Percentiles rank a stretch among this genome's conserved stretches.
Conservation (phyloP, 169 alveolate genomes). For the Plasmodium coatneyi region DNA sequence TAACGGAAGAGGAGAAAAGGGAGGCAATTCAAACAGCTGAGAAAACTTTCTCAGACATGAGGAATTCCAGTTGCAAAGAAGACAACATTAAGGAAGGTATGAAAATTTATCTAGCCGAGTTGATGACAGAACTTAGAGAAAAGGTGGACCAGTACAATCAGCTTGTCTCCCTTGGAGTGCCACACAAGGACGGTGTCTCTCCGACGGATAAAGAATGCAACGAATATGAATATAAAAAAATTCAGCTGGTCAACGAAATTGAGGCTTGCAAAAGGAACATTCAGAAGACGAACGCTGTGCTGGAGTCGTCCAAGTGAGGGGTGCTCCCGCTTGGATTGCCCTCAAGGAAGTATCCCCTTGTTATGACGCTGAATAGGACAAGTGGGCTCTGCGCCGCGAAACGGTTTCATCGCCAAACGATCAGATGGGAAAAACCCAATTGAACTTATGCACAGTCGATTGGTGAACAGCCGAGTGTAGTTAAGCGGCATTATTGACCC, state of each 20-base stretch:
- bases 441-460: too few species aligned
- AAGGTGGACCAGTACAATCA: constrained; percentile 21
- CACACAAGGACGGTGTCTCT: background rate
- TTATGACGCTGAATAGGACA: too few species aligned
- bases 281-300: constrained; percentile 20
- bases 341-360: too few species aligned
- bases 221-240: constrained; percentile 15
- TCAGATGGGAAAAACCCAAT: too few species aligned
- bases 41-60: background rate
- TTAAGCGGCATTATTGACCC: too few species aligned
- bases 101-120: constrained; percentile 20
- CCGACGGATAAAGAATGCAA: background rate
- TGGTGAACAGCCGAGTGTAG: too few species aligned
- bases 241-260: constrained; percentile 48
- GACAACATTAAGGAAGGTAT: constrained; percentile 28
- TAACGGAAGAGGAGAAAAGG: constrained; percentile 71
- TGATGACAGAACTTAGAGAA: constrained; percentile 15
- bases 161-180: background rate
- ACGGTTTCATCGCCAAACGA: too few species aligned
- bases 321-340: background rate
- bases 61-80: constrained; percentile 12
- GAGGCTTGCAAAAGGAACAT: constrained; percentile 23
- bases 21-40: constrained; percentile 31
- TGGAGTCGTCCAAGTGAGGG: constrained; percentile 6
- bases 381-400: too few species aligned